Base-by-base conservation (phyloP, 2,329 filamentous ascomycete genomes). In the Sphaerulina musiva region DNA sequence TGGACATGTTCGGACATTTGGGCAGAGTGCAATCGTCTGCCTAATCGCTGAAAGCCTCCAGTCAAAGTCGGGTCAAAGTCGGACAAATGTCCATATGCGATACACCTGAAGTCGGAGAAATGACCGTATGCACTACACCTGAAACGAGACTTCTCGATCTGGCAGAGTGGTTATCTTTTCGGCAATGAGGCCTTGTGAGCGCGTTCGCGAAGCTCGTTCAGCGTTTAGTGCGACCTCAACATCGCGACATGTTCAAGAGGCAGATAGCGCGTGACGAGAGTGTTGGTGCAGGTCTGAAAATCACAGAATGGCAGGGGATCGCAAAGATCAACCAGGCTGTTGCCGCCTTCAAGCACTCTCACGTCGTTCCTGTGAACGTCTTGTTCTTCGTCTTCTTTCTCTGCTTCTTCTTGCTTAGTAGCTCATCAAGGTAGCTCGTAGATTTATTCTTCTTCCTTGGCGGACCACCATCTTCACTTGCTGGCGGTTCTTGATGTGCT, bases 381-480 rank as follows among this genome's bases (percentile, higher is more conserved):
- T 44, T 44, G 6, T 29, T 39, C 14, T 55, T 57, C 12, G 17
- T 34, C 41, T 65, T 70, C 64, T 73, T 73, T 64, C 71, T 73
- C 58, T 71, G 72, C 66, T 72, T 74, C 61, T 74, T 76, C 62
- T 75, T 76, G 68, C 79, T 81, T 60, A 78, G 64, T 12, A 82
- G 65, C 59, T 82, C 77, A 63, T 83, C 80, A 32, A 82, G 68
- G 62, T 78, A 82, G 48, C 55, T 59, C 46, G 66, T 69, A 8
- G 47, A 54, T 46, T 50, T 58, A 51, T 48, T 60, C 58, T 58
- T 59, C 48, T 52, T 55, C 34, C 52, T 48, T 38, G 40, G 51
- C 29, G 47, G 45, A 26, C 45, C 47, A 23, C 48, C 58, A 48
- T 20, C 61, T 52, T 46, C 59, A 45, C 20, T 50, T 17, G 20